Evolutionary conservation across 2,329 filamentous ascomycete species (phyloP), one percentile per base, ranked within the genome.

Genomic region (Arthrobotrys entomopaga): DNA sequence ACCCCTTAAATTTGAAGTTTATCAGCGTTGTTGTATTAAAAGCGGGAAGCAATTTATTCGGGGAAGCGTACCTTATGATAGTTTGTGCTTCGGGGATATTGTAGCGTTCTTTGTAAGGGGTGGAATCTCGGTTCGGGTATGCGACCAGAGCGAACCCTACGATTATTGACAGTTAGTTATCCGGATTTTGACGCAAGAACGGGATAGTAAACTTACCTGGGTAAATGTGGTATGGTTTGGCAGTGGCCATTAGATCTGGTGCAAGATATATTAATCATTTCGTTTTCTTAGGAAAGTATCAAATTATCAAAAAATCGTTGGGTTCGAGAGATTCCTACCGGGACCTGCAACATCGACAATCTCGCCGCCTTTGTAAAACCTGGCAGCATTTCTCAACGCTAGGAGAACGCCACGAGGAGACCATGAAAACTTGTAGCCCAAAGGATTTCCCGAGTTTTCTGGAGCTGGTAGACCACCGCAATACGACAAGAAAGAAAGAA

Each of bases 51-150:
- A 7, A 5, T 1, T 34, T 34, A 3, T 29, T 34, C 10, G 29
- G 5, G 2, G 29, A 10, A 7, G 29, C 10, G 1, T 34, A 34
- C 59, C 92, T 87, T 81, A 97, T 85, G 79, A 97, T 88, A 59
- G 91, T 97, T 82, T 96, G 83, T 13, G 92, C 92, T 84, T 98
- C 94, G 59, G 93, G 93, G 80, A 97, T 97, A 82, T 88, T 84
- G 87, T 97, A 97, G 76, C 91, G 88, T 85, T 96, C 90, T 80
- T 88, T 89, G 88, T 95, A 98, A 7, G 87, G 86, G 15, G 91
- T 95, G 19, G 89, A 93, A 83, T 98, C 93, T 78, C 93, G 87
- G 88, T 98, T 98, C 69, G 91, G 91, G 84, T 98, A 98, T 48
- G 90, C 92, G 78, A 97, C 93, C 79, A 96, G 94, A 59, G 90